Base-by-base conservation (phyloP, 164 flowering plant genomes). In the Hamamelis virginiana region DNA sequence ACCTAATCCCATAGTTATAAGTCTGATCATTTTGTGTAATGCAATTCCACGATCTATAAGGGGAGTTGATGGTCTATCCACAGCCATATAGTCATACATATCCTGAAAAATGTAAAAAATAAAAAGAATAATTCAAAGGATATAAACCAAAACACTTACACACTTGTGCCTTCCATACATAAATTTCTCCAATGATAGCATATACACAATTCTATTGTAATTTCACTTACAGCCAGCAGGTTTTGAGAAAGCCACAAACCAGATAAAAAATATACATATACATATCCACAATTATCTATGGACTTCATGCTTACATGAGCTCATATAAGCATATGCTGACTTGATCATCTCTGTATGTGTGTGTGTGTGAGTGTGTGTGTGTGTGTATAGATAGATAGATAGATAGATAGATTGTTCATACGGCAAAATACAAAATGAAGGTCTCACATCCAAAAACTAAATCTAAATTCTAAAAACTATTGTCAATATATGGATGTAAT, bases 51-150 rank as follows among this genome's bases (percentile, higher is more conserved):
- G 93, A 76, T 96, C 99, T 83, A 96, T 72, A 12, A 50, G 69
- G 21, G 95, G 94, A 75, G 99, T 93, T 64, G 97, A 70, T 66
- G 96, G 97, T 79, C 84, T 83, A 71, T 92, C 98, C 75, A 96
- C 61, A 65, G 97, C 95, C 99, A 93, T 96, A 78, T 84, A 93
- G n/a, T 91, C 99, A 83, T 96, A 96, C 99, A 96, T 96, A 80
- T 96, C 99, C 99, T 96, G 86, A 74, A 69, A 56, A 67, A 51
- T 64, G 62, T 14, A 57, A 64, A 59, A 66, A 15, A 2, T 33
- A 2, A 33, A 9, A 67, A 21, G 10, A 63, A 27, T 23, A 67
- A 43, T 38, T 23, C 28, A 23, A 59, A 46, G 38, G 28, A n/a
- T 41, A 11, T 55, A 67, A 19, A 33, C 9, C 14, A 26, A 46